Evolutionary conservation across 495 filamentous ascomycete species (phyloP).

Genomic region (Collariella sp.): DNA sequence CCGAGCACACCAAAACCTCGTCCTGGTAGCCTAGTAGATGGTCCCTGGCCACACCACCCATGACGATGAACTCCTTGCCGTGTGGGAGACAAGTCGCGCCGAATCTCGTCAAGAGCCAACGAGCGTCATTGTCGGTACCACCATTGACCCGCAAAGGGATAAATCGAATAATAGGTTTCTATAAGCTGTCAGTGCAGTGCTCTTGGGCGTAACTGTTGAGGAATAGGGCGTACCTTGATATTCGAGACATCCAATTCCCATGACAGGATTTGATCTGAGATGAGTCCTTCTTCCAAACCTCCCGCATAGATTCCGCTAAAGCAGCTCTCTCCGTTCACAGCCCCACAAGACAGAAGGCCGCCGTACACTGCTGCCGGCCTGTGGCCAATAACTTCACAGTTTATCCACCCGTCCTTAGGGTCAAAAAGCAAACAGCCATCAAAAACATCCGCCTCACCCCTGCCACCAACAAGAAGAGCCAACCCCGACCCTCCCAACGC

Average conservation of each 20-base stretch:
- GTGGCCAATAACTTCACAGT: conserved; percentile 26
- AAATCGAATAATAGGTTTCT: conserved; percentile 23
- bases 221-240: conserved; percentile 8
- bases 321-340: background rate
- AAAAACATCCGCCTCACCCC: conserved; percentile 30
- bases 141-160: background rate
- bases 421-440: conserved; percentile 59
- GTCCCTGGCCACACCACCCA: conserved; percentile 45
- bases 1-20: conserved; percentile 24
- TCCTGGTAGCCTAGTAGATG: conserved; percentile 26
- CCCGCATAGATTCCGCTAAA: conserved; percentile 56
- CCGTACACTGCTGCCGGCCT: conserved; percentile 53
- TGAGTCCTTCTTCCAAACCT: conserved; percentile 54
- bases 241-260: conserved; percentile 42
- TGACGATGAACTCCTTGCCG: conserved; percentile 19
- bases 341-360: conserved; percentile 33
- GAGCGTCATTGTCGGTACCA: background rate
- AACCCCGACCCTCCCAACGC: conserved; percentile 46
- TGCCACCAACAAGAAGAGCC: conserved; percentile 23
- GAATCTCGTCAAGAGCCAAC: conserved; percentile 20
- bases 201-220: too few species aligned
- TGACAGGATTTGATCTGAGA: conserved; percentile 44
- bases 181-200: background rate
- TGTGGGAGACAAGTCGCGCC: conserved; percentile 22
- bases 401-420: conserved; percentile 39